Evolutionary conservation across 192 early-diverging fungal genomes (phyloP), one percentile per base, ranked within the genome.

Genomic region (Coemansia sp.): DNA sequence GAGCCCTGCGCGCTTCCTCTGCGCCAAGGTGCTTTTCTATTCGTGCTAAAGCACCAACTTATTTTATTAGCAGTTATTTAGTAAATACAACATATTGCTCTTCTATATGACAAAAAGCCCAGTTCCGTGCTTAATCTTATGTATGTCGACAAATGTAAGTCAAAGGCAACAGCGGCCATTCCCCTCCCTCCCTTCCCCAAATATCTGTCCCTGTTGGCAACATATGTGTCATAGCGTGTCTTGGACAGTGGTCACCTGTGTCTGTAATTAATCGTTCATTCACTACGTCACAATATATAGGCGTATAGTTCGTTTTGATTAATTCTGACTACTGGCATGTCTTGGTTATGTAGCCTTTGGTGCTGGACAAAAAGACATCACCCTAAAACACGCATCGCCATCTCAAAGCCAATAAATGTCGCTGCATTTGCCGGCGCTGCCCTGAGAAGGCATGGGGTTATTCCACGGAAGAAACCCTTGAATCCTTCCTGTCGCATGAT

Each of bases 351-450:
- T 47, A 47, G 18, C n/a, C 18, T 16, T n/a, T 7, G 16, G 46
- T 47, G 18, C 18, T n/a, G n/a, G 46, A 3, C 15, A 16, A 7
- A 12, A 24, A 24, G n/a, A 24, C 1, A 4, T 57, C 24, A 75
- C 34, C 74, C 79, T 43, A 85, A 57, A 9, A 84, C 72, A 38
- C 88, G 87, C 85, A 93, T 90, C 38, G 92, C 88, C 51, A 87
- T 76, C 71, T 93, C 92, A 73, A 91, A 93, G 22, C 95, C 96
- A 29, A 96, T 85, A 88, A 99, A 99, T 12, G 96, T 97, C 20
- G 89, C 91, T 10, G 94, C 97, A 67, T 97, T 99, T 49, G 90
- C 93, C 16, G 97, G 97, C 16, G 93, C 97, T 33, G 97, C 96
- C 73, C 97, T 87, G 41, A 96, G 86, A 73, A 99, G 91, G 73